These are phyloP conservation scores for Stagonosporopsis cucurbitacearum DNA, from an alignment of 2,329 filamentous ascomycete genomes.

Conservation along the genomic window DNA sequence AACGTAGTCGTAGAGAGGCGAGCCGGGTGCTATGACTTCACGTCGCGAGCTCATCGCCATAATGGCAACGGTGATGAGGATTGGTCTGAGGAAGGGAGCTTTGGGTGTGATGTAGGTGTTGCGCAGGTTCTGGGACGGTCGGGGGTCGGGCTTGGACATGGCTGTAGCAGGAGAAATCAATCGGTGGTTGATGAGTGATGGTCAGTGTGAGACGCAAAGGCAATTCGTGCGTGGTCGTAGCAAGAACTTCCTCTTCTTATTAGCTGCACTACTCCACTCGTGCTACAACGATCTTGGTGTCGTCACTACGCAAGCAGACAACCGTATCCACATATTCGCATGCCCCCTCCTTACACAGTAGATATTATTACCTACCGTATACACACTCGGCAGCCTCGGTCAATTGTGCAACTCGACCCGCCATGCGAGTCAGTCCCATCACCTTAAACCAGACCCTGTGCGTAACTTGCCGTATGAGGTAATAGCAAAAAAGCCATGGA, in stretches of 20 bases:
- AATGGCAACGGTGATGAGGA: conserved; percentile 31
- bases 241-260: too few species aligned
- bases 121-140: conserved; percentile 21
- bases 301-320: neutral
- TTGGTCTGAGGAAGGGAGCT: conserved; percentile 25
- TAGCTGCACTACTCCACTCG: too few species aligned
- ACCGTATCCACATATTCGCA: neutral
- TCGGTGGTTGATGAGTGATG: neutral
- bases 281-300: neutral
- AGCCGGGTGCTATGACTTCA: conserved; percentile 28
- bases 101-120: conserved; percentile 29
- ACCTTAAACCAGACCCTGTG: neutral
- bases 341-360: neutral
- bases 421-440: conserved; percentile 1
- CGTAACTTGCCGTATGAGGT: conserved; percentile 34
- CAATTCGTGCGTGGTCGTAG: neutral
- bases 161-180: neutral
- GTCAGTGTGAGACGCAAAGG: neutral
- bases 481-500: conserved; percentile 31
- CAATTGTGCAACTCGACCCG: neutral
- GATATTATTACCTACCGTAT: too few species aligned
- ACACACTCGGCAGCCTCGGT: conserved; percentile 4
- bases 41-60: conserved; percentile 31
- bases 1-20: conserved; percentile 25
- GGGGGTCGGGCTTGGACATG: conserved; percentile 1